Evolutionary conservation across 1,284 basidiomycete genomes (phyloP).

Genomic region (Ceratorhiza oryzae-sativae): DNA sequence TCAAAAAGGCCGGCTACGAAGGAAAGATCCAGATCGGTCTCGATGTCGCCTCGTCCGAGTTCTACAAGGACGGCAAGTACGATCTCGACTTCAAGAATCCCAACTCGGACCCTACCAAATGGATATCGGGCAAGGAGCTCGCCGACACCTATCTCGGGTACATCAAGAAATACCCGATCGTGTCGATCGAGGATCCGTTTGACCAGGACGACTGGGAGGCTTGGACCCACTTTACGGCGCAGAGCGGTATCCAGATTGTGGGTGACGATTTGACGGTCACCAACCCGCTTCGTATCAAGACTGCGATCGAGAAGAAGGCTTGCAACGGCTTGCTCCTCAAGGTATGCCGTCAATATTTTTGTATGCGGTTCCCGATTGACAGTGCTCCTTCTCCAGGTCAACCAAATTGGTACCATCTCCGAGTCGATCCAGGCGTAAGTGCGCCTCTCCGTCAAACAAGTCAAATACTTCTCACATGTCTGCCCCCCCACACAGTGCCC

Average conservation of each 20-base stretch:
- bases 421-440: conserved; percentile 95
- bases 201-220: conserved; percentile 99
- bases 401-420: conserved; percentile 99
- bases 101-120: conserved; percentile 97
- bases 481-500: conserved; percentile 69
- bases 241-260: conserved; percentile 86
- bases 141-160: conserved; percentile 91
- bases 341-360: conserved; percentile 56
- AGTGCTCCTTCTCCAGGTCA: conserved; percentile 61
- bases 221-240: conserved; percentile 90
- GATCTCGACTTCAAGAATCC: conserved; percentile 99
- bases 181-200: conserved; percentile 99
- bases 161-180: conserved; percentile 92
- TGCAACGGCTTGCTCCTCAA: conserved; percentile 99
- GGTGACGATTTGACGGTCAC: conserved; percentile 99
- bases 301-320: conserved; percentile 99
- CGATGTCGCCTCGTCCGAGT: conserved; percentile 99
- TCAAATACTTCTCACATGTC: background rate
- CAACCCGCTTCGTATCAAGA: conserved; percentile 98
- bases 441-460: conserved; percentile 20
- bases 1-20: conserved; percentile 97
- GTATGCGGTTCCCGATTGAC: background rate
- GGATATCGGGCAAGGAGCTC: conserved; percentile 92
- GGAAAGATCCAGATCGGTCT: conserved; percentile 99
- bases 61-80: conserved; percentile 99